A percentile compares a stretch with the other conserved stretches of the same genome.
phyloP scores from a whole-genome alignment of 306 rosid species.

The Cucumis melo region DNA sequence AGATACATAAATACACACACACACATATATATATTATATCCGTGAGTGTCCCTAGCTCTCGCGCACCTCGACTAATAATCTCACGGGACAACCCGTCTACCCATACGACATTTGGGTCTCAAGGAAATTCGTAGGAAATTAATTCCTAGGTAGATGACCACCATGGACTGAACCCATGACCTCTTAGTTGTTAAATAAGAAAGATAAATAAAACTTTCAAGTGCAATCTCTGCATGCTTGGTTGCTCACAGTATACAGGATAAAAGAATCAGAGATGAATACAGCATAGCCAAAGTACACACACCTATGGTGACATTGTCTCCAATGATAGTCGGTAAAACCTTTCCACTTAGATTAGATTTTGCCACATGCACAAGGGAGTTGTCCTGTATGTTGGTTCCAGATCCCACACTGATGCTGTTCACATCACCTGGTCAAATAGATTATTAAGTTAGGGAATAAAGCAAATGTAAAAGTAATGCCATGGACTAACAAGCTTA shows the following conservation, averaged over 20 bases:
- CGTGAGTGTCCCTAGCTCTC: too few species aligned
- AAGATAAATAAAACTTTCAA: not conserved
- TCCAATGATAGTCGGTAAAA: conserved; percentile 74
- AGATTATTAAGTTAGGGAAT: not conserved
- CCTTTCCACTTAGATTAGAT: conserved; percentile 79
- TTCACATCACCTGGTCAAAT: conserved; percentile 68
- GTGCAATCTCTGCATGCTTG: not conserved
- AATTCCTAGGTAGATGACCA: too few species aligned
- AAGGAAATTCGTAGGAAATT: too few species aligned
- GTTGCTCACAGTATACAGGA: not conserved
- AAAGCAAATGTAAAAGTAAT: not conserved
- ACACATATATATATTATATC: too few species aligned
- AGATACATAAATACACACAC: too few species aligned
- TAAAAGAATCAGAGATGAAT: not conserved
- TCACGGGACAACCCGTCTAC: too few species aligned
- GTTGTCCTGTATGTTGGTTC: conserved; percentile 92
- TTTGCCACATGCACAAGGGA: conserved; percentile 90
- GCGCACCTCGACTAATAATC: too few species aligned
- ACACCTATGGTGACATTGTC: conserved; percentile 90
- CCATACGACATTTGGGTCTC: too few species aligned
- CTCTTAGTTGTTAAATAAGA: not conserved
- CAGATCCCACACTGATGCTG: conserved; percentile 79
- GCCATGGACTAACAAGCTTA: not conserved
- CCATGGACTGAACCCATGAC: too few species aligned
- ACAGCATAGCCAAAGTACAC: conserved; percentile 9